Conservation (phyloP, 768 basidiomycete species). For the Sporobolomyces phaffii region DNA sequence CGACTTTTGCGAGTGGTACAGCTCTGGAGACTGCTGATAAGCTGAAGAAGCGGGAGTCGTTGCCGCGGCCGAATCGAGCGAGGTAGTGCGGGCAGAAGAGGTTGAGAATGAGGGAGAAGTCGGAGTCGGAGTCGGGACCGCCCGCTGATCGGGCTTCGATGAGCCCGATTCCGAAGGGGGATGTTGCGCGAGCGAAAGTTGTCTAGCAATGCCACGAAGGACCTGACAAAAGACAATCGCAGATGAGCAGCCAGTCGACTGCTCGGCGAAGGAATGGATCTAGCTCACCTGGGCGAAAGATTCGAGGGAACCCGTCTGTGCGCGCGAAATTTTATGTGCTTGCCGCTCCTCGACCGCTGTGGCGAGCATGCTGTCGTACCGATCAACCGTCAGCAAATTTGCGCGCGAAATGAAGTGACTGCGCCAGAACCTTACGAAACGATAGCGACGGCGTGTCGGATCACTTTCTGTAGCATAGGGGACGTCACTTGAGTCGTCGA, state of each 20-base stretch:
- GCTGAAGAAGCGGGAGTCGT: slow-evolving; percentile 1
- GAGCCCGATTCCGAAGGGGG: neutral
- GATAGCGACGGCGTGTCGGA: neutral
- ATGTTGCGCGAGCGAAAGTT: neutral
- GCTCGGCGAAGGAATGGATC: neutral
- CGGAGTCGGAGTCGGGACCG: neutral
- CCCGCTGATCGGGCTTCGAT: too few relatives aligned
- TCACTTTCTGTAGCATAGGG: neutral
- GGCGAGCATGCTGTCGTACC: neutral
- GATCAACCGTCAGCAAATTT: neutral
- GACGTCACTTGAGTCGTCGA: neutral
- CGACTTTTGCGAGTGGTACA: neutral
- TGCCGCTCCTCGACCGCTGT: neutral
- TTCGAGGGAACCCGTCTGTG: neutral
- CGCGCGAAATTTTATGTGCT: neutral
- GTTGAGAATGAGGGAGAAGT: neutral
- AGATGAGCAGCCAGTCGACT: neutral
- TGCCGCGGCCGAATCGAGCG: neutral
- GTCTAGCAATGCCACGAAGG: slow-evolving; percentile 1
- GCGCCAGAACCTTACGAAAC: neutral
- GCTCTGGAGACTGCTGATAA: neutral
- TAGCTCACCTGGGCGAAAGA: slow-evolving; percentile 2
- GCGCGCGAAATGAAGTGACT: neutral
- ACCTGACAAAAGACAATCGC: neutral
- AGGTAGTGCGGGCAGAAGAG: neutral